These are phyloP conservation scores for Emergomyces orientalis DNA, from an alignment of 2,329 filamentous ascomycete genomes.

Conservation along the genomic window DNA sequence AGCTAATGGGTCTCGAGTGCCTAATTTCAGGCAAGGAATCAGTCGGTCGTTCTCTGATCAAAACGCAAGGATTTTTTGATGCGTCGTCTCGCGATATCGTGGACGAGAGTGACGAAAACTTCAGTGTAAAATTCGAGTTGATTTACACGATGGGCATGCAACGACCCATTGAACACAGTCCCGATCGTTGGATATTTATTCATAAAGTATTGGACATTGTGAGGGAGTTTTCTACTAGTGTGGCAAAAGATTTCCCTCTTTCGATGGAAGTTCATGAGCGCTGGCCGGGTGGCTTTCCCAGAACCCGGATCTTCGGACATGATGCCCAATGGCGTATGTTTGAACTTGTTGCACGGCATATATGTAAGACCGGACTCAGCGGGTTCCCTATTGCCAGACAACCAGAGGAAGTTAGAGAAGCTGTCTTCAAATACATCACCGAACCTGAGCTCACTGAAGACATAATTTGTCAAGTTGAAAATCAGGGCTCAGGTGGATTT, in stretches of 20 bases:
- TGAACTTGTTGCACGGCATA: slow-evolving; percentile 20
- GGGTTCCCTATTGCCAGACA: slow-evolving; percentile 39
- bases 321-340: slow-evolving; percentile 29
- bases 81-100: slow-evolving; percentile 46
- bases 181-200: slow-evolving; percentile 48
- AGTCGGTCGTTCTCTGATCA: slow-evolving; percentile 42
- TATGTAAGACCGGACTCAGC: slow-evolving; percentile 39
- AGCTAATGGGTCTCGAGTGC: slow-evolving; percentile 51
- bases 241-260: slow-evolving; percentile 26
- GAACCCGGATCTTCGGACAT: slow-evolving; percentile 39
- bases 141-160: slow-evolving; percentile 54
- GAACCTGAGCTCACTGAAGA: slow-evolving; percentile 21
- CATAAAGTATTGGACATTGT: slow-evolving; percentile 46
- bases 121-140: slow-evolving; percentile 51
- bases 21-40: slow-evolving; percentile 40
- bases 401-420: slow-evolving; percentile 21
- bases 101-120: slow-evolving; percentile 56
- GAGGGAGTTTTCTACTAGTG: slow-evolving; percentile 20
- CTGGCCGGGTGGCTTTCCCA: slow-evolving; percentile 36
- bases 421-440: slow-evolving; percentile 40
- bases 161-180: slow-evolving; percentile 42
- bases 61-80: slow-evolving; percentile 44
- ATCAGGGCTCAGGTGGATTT: slow-evolving; percentile 29
- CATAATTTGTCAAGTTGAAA: slow-evolving; percentile 33
- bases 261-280: slow-evolving; percentile 38